Evolutionary conservation across 805 yeast genomes (phyloP), one percentile per base, ranked within the genome.

Genomic region (Saturnispora halmiae): DNA sequence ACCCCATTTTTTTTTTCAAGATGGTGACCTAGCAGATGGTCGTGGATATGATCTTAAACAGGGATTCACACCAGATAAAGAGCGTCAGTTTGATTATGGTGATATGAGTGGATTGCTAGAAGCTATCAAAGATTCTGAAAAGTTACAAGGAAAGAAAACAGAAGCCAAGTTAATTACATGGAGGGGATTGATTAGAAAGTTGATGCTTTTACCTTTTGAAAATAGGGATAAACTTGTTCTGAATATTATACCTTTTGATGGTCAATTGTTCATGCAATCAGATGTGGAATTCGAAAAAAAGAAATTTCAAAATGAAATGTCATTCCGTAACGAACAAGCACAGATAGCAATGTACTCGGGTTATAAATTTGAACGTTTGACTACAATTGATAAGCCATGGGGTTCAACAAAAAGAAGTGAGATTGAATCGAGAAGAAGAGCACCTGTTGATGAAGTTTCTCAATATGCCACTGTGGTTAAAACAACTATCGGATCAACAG

Each of bases 1-100:
- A 38, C 64, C 70, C n/a, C 86, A 84, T 60, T 88, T 70, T 63
- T 92, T 86, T 57, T 66, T 90, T 24, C 94, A 95, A 13, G 87
- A 84, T 54, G 59, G 77, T 4, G 75, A 73, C 33, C 54, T 82
- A n/a, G 75, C 77, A 36, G 44, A 48, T 11, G 63, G 64, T n/a
- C 72, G 69, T 6, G 64, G 65, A 6, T 61, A 77, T 18, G 87
- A 85, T 56, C 65, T 92, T 10, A 65, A 67, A 20, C 71, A 67
- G 2, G 96, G 96, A 0, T 71, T 69, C 50, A 63, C 67, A 16
- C 69, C 75, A 24, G 83, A 82, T 58, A 61, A 65, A 38, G 63
- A 67, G 56, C 72, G 72, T 38, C 80, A 76, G 15, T 70, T 63
- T 11, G 67, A 70, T 34, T 77, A 71, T 47, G 79, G 80, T 1